Evolutionary conservation across 1,284 basidiomycete genomes (phyloP).

Genomic region (Ganoderma multipileum): DNA sequence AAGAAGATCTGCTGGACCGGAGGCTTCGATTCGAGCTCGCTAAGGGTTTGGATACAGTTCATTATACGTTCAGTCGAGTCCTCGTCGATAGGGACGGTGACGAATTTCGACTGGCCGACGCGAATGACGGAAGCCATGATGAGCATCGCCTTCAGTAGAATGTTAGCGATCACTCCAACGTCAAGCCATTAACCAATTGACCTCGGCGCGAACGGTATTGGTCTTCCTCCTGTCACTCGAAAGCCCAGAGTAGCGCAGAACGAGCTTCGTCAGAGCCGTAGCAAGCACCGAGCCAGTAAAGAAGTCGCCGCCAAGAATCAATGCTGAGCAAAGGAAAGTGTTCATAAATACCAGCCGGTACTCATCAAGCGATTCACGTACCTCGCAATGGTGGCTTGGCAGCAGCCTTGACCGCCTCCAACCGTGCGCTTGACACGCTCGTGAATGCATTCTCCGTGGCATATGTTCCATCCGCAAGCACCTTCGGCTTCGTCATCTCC

Average conservation of each 20-base stretch:
- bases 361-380: constrained; percentile 39
- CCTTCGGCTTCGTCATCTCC: constrained; percentile 61
- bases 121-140: constrained; percentile 98
- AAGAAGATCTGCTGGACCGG: constrained; percentile 89
- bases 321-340: constrained; percentile 50
- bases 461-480: constrained; percentile 97
- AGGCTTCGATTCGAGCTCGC: constrained; percentile 69
- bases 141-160: constrained; percentile 79
- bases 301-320: constrained; percentile 96
- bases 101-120: constrained; percentile 97
- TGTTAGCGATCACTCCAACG: constrained; percentile 4
- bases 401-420: constrained; percentile 86
- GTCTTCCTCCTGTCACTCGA: constrained; percentile 62
- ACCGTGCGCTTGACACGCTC: constrained; percentile 66
- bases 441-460: constrained; percentile 96
- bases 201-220: constrained; percentile 89
- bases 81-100: constrained; percentile 94
- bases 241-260: constrained; percentile 80
- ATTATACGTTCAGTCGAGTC: constrained; percentile 97
- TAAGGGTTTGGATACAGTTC: constrained; percentile 95
- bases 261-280: constrained; percentile 90
- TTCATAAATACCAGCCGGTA: neutral
- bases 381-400: constrained; percentile 91
- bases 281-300: constrained; percentile 94
- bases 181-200: constrained; percentile 37